Conservation (phyloP, 2,329 filamentous ascomycete genomes). For the Fusarium agapanthi region DNA sequence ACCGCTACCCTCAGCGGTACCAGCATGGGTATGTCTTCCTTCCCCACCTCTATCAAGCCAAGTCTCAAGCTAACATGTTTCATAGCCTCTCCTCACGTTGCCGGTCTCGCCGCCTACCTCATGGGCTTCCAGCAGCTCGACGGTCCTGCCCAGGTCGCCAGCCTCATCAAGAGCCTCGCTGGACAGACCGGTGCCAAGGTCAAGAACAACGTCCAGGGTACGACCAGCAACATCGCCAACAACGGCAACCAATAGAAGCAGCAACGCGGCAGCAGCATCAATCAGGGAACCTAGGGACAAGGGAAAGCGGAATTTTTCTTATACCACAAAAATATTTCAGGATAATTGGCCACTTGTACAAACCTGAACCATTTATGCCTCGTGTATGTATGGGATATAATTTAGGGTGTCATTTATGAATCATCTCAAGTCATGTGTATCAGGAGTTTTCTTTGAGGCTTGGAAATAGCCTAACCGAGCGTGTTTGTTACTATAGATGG, state of each 20-base stretch:
- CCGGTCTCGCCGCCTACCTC: slow-evolving; percentile 74
- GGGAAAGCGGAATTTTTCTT: slow-evolving; percentile 30
- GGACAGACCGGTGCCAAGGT: slow-evolving; percentile 56
- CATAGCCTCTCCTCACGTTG: slow-evolving; percentile 69
- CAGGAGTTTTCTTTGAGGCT: slow-evolving; percentile 15
- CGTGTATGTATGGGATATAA: slow-evolving; percentile 39
- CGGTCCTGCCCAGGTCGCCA: slow-evolving; percentile 48
- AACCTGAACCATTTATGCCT: slow-evolving; percentile 30
- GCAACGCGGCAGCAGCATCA: slow-evolving; percentile 3
- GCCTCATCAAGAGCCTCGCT: slow-evolving; percentile 64
- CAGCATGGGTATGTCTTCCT: slow-evolving; percentile 59
- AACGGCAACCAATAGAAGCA: slow-evolving; percentile 55
- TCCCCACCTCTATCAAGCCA: not conserved
- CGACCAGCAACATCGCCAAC: slow-evolving; percentile 65
- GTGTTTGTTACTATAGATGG: slow-evolving; percentile 26
- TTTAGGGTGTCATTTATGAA: slow-evolving; percentile 27
- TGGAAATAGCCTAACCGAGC: not conserved
- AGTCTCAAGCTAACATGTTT: slow-evolving; percentile 20
- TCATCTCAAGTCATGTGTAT: slow-evolving; percentile 10
- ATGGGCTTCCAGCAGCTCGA: slow-evolving; percentile 64
- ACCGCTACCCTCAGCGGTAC: slow-evolving; percentile 61
- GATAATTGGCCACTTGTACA: slow-evolving; percentile 38
- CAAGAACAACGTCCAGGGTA: slow-evolving; percentile 51
- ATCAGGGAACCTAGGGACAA: slow-evolving; percentile 7
- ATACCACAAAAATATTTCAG: slow-evolving; percentile 29